phyloP scores from a whole-genome alignment of 306 rosid species.

The Trifolium fragiferum region DNA sequence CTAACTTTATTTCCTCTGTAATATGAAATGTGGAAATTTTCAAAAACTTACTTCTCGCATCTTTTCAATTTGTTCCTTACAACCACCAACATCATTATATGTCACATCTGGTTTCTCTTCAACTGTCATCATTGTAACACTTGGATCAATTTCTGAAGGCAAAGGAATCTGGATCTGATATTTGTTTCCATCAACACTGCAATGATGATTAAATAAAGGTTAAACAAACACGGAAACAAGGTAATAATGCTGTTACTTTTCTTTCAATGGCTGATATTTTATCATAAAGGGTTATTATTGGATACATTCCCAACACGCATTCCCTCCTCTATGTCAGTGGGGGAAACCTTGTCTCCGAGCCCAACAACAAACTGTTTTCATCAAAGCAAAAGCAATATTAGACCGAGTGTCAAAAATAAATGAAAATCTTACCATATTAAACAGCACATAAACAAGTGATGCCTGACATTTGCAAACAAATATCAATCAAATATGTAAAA shows the following conservation, averaged over 20 bases:
- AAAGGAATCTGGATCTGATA: constrained; percentile 98
- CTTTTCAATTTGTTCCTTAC: constrained; percentile 95
- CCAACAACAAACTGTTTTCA: constrained; percentile 93
- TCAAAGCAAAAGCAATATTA: constrained; percentile 45
- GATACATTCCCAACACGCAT: constrained; percentile 97
- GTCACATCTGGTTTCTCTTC: constrained; percentile 99
- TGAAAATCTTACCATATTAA: constrained; percentile 21
- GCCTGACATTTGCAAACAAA: constrained; percentile 22
- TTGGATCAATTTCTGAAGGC: constrained; percentile 98
- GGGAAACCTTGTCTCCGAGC: constrained; percentile 98
- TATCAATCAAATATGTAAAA: background rate
- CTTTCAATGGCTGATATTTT: background rate
- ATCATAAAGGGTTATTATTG: constrained; percentile 16
- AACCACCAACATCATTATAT: constrained; percentile 98
- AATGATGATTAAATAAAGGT: constrained; percentile 40
- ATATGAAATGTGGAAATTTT: background rate
- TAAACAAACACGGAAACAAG: constrained; percentile 35
- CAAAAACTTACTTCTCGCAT: constrained; percentile 82
- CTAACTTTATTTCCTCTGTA: background rate
- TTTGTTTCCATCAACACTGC: constrained; percentile 95
- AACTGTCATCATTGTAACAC: constrained; percentile 98
- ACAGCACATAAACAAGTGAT: constrained; percentile 20
- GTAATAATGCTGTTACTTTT: constrained; percentile 1
- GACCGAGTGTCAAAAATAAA: constrained; percentile 11
- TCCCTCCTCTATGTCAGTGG: constrained; percentile 99